Evolutionary conservation across 352 stramenopile genomes (phyloP), one percentile per base, ranked within the genome.

Genomic region (Globisporangium nagaii): DNA sequence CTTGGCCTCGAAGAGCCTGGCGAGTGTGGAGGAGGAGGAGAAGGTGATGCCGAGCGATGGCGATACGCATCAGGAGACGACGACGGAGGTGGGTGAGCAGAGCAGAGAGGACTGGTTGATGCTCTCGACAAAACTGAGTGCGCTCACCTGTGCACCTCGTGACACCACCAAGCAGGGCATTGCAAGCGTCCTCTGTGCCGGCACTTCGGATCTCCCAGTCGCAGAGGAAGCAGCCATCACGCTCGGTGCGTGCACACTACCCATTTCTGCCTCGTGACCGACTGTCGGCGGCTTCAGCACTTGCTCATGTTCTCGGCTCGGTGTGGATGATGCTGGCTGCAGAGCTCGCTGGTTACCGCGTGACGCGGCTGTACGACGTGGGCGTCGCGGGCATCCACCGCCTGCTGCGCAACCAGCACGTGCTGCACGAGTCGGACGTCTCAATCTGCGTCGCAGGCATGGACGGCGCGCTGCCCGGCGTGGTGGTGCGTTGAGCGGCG

Each of bases 391-490:
- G 96, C 20, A 87, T 98, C 49, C 90, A 98, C 58, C 81, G 94
- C 1, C 82, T 98, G 24, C 67, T 98, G 27, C 75, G 75, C 25
- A 91, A 95, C 48, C 82, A 88, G 64, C 78, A 88, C 56, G 73
- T 92, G 22, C 50, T 98, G 31, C 84, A 87, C 17, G 79, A 78
- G 31, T 85, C 79, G 7, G 90, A 96, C 60, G 87, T 98, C 8
- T 95, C 96, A 47, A 97, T 99, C 51, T 98, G 91, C 61, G 86
- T 97, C 22, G 96, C 96, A 49, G 96, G 96, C 10, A 99, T 99
- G 96, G 96, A 99, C 63, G 96, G 96, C 19, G 96, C 96, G 22
- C 75, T 99, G 15, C 96, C 96, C 5, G 96, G 90, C 47, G 96
- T 99, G n/a, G 92, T 99, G 45, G 96, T 97, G 52, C 71, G 90